Percentiles rank a stretch among this genome's conserved stretches.
These are phyloP conservation scores for Torulaspora quercuum DNA, from an alignment of 805 yeast species.

Conservation along the genomic window DNA sequence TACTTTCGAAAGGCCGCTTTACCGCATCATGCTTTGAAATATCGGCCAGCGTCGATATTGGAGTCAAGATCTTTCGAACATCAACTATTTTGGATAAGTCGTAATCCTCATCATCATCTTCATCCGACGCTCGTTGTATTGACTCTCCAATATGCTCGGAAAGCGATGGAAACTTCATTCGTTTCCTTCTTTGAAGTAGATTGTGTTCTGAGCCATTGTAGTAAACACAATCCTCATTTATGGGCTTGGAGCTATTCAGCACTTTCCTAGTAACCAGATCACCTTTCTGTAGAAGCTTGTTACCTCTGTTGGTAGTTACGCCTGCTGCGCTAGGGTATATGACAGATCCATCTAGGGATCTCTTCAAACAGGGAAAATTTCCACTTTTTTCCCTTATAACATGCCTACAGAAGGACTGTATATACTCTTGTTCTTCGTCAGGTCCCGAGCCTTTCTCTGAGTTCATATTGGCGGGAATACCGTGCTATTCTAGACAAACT, in stretches of 20 bases:
- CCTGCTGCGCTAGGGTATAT: constrained; percentile 33
- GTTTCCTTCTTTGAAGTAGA: constrained; percentile 32
- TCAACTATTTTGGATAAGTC: constrained; percentile 50
- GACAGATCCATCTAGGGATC: constrained; percentile 26
- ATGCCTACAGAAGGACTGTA: constrained; percentile 28
- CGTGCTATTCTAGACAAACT: too few relatives aligned
- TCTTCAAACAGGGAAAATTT: constrained; percentile 33
- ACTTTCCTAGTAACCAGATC: constrained; percentile 45
- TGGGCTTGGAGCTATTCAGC: constrained; percentile 37
- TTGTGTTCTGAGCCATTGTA: constrained; percentile 39
- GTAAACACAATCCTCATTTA: constrained; percentile 33
- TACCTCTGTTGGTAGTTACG: constrained; percentile 51
- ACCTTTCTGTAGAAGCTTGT: constrained; percentile 52
- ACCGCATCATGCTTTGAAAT: constrained; percentile 67
- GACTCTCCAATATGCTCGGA: constrained; percentile 14
- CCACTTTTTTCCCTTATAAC: constrained; percentile 35
- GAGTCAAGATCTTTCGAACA: constrained; percentile 61
- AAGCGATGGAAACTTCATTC: constrained; percentile 28
- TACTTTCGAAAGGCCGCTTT: constrained; percentile 58
- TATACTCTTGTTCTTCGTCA: constrained; percentile 19
- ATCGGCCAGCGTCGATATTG: constrained; percentile 79
- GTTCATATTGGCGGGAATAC: too few relatives aligned
- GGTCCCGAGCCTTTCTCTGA: constrained; percentile 5
- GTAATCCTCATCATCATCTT: constrained; percentile 37
- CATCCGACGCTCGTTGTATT: constrained; percentile 28